Base-by-base conservation (phyloP, 805 yeast species). In the Grigorovia transvaalensis region DNA sequence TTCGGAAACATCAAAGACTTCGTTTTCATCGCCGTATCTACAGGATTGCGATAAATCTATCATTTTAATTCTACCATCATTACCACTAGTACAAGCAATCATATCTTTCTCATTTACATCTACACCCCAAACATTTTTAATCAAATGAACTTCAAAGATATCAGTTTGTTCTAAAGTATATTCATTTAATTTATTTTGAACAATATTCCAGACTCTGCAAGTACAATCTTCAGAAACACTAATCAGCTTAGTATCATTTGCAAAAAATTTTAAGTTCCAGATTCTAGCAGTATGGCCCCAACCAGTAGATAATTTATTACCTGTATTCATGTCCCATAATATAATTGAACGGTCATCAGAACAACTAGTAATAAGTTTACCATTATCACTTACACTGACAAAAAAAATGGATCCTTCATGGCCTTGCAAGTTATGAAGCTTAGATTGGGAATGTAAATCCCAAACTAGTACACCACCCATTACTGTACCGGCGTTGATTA, bases 201-300 rank as follows among this genome's bases (percentile, higher is more conserved):
- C 47, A 48, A 78, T 75, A 23, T 71, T 66, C 99, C 99, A 93
- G 0, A 83, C 65, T 55, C 96, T 76, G 11, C 86, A 78, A 0
- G 96, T 83, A 59, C 90, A 80, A 66, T 93, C 99, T 65, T 93
- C 99, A 6, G 95, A 82, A 27, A 82, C 80, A 65, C 95, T 81
- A 15, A 88, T 71, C 0, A 82, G 58, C 5, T 70, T 65, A 5
- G 57, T 62, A 46, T 67, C 67, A 17, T 65, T 58, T 6, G 70
- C 69, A 53, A 71, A 77, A 62, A 88, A 87, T 48, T 74, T 74
- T 46, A 91, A 70, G 45, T 78, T 77, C 99, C 99, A 93, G 44
- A 93, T 90, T 63, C 99, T 78, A 0, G 98, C 91, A 1, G 85
- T 83, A 64, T 93, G 99, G 13, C 98, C 99, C 97, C 97, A 93